phyloP scores from a whole-genome alignment of 2,329 filamentous ascomycete genomes.

The Metarhizium humberi region DNA sequence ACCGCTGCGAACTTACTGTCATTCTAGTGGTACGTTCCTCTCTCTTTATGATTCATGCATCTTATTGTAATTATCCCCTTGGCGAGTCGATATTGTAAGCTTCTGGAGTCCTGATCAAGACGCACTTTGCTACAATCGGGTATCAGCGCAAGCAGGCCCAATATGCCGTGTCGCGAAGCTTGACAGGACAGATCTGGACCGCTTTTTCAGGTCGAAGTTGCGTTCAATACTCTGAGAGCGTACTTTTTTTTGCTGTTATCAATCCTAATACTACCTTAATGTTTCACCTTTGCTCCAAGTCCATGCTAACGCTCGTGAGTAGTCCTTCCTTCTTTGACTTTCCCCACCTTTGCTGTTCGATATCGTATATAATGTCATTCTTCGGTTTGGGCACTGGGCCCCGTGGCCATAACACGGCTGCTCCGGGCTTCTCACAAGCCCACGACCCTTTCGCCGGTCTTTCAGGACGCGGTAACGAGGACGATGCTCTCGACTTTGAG shows the following conservation, averaged over 20 bases:
- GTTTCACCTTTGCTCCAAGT: not conserved
- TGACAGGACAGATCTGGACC: not conserved
- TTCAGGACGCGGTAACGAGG: constrained; percentile 51
- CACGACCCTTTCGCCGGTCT: constrained; percentile 85
- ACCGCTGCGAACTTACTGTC: constrained; percentile 22
- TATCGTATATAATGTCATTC: constrained; percentile 62
- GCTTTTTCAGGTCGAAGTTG: not conserved
- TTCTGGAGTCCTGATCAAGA: not conserved
- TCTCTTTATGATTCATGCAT: not conserved
- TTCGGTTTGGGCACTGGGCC: constrained; percentile 71
- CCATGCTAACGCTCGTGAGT: not conserved
- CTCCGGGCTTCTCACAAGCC: constrained; percentile 72
- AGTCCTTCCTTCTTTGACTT: not conserved
- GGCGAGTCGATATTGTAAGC: not conserved
- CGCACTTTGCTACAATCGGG: too few relatives aligned
- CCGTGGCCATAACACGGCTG: constrained; percentile 53
- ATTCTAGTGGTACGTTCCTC: constrained; percentile 30
- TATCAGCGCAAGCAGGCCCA: not conserved
- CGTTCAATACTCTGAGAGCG: not conserved
- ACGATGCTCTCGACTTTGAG: constrained; percentile 68
- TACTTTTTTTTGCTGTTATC: not conserved
- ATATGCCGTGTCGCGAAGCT: not conserved
- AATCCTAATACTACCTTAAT: too few relatives aligned
- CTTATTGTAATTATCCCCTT: not conserved
- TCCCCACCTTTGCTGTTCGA: not conserved